Evolutionary conservation across 805 yeast genomes (phyloP), one percentile per base, ranked within the genome.

Genomic region (Pichia sporocuriosa): DNA sequence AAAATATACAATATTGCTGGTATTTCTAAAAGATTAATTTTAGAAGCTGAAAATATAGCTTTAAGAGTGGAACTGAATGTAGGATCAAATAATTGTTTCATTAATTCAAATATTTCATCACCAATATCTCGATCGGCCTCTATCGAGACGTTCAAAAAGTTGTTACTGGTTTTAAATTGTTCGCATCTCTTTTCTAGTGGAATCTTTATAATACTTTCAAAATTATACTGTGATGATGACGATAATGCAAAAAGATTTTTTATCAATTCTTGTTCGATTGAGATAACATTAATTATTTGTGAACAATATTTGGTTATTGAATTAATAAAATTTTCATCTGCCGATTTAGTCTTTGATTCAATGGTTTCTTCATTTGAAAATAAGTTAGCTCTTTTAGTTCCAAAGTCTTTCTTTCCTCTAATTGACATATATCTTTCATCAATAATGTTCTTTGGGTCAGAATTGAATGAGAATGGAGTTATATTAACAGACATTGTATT

Each of bases 181-280:
- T 39, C 25, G 8, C 58, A 45, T 32, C 66, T 55, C 10, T 20
- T 17, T n/a, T 44, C 40, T 11, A 57, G 46, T 7, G 61, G 54
- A 32, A 53, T 45, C 27, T 66, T 66, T 35, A 79, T 59, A 45
- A 61, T 68, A 11, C 67, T 67, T 21, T 63, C 64, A 42, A 79
- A 73, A 8, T 55, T 45, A 15, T 51, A 51, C 3, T 55, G 58
- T 9, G 55, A 47, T 1, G 72, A 63, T 1, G 78, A 69, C 4
- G 60, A 72, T 39, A 51, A 66, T 69, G 61, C 75, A 70, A 51
- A 59, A 9, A 78, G 63, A 9, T 55, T 58, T 21, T 64, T 66
- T 5, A 72, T 47, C 31, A 75, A 68, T 46, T 70, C 71, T 52
- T 76, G 81, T 44, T 75, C 77, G n/a, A 61, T 35, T 3, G 53